Percentiles rank a stretch among this genome's conserved stretches.
Evolutionary conservation across 2,329 filamentous ascomycete genomes (phyloP).

Genomic region (Alternaria infectoria): DNA sequence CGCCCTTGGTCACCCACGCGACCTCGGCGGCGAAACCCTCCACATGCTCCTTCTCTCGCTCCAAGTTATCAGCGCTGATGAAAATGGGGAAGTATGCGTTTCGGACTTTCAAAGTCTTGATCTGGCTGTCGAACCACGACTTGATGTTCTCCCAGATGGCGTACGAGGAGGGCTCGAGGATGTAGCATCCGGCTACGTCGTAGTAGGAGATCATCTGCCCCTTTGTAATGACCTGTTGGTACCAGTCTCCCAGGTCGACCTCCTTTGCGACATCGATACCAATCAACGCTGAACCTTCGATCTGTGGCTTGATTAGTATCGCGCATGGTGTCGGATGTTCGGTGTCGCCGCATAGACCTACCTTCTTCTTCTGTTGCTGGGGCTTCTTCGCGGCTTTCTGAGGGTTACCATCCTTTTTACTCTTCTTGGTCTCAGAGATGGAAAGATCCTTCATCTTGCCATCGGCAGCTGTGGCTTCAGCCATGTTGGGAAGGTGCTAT

Average conservation of each 20-base stretch:
- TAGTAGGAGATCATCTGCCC: slow-evolving; percentile 98
- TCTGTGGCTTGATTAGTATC: slow-evolving; percentile 45
- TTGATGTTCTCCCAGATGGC: slow-evolving; percentile 73
- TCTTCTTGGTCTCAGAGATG: slow-evolving; percentile 49
- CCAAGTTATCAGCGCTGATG: slow-evolving; percentile 81
- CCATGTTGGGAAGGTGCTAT: slow-evolving; percentile 30
- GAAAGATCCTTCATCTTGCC: slow-evolving; percentile 56
- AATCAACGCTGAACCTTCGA: slow-evolving; percentile 71
- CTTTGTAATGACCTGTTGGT: slow-evolving; percentile 96
- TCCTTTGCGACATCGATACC: slow-evolving; percentile 87
- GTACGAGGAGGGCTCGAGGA: slow-evolving; percentile 71
- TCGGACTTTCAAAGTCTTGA: slow-evolving; percentile 90
- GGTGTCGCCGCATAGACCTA: slow-evolving; percentile 15
- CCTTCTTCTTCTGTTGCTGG: slow-evolving; percentile 57
- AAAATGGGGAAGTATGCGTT: slow-evolving; percentile 96
- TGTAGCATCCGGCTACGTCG: slow-evolving; percentile 75
- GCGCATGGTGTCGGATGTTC: neutral
- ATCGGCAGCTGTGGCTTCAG: slow-evolving; percentile 42
- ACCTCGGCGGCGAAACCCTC: slow-evolving; percentile 95
- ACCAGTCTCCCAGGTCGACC: slow-evolving; percentile 92
- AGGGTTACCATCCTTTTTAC: slow-evolving; percentile 44
- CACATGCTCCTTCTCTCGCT: slow-evolving; percentile 90
- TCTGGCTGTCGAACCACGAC: slow-evolving; percentile 66
- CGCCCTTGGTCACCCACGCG: slow-evolving; percentile 88
- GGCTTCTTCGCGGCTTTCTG: slow-evolving; percentile 50